Base-by-base conservation (phyloP, 2,329 filamentous ascomycete genomes). In the Colletotrichum navitas region DNA sequence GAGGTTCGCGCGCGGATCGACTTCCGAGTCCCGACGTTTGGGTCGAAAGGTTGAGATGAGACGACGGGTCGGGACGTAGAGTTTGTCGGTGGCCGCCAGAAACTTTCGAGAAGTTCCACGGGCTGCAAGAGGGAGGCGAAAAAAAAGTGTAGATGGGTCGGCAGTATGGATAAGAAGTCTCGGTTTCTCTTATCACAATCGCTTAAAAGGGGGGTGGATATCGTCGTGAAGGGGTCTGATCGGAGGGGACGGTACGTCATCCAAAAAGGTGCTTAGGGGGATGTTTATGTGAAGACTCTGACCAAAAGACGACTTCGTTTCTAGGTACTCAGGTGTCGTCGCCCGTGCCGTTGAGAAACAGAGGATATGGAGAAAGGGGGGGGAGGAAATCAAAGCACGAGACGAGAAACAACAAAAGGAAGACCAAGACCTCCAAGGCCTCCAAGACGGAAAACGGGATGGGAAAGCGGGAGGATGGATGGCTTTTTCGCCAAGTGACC, bases 401-500 rank as follows among this genome's bases (percentile, higher is more conserved):
- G 21, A 45, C 16, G 26, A 11, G 11, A 51, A 32, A 49, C 14
- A 47, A 8, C 29, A 47, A 34, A 36, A 21, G 24, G 41, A 62
- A 51, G 16, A 45, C 54, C 52, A 66, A 47, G 63, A 49, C 54
- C 39, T 58, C 54, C 41, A 39, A 39, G 36, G 11, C 36, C 11
- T 12, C 29, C 21, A 36, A 55, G 63, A 34, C 63, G 51, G 41
- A 3, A 43, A 21, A 16, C 34, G 45, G 43, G 36, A 43, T 24
- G 16, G 18, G 34, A 34, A 52, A n/a, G 26, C 14, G 43, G 12
- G 21, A 47, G 34, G 24, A 63, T 26, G 34, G 24, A 63, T 26
- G 45, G n/a, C n/a, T 18, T 63, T 39, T 21, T n/a, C 43, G 59
- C 59, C 59, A 71, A 63, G 68, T 60, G 52, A 52, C 54, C 52